Evolutionary conservation across 176 grass and related monocot species (phyloP), one percentile per base, ranked within the genome.

Genomic region (Guadua angustifolia): DNA sequence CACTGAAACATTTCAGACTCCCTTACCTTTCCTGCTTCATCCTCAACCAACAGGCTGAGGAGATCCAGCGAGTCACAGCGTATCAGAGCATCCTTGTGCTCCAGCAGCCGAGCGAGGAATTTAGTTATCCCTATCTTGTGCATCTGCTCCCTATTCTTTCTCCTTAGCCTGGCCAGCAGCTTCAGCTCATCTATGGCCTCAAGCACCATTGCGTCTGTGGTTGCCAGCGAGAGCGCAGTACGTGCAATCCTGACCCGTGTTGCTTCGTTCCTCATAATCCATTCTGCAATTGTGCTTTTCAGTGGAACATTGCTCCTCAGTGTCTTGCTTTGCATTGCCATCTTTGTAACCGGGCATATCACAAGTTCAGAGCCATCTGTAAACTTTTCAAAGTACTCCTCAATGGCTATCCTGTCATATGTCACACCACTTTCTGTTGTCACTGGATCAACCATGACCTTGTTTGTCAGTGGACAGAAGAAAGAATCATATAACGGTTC

Each of bases 401-500:
- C 78, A 55, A 99, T 95, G 60, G 84, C 88, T 85, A 62, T 94
- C 86, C 92, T 90, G 56, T 99, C 96, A 67, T 89, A 99, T 62
- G 96, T 95, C 32, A 94, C 79, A 3, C 96, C 93, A 45, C 93
- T 99, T 69, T 99, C 96, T 0, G 88, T 88, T 0, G 88, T 95
- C 43, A 92, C 96, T 1, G 96, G 96, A 78, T 95, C 96, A 18
- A 88, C 79, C 93, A 99, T 99, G 74, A 94, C 85, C 66, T 86
- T 95, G 66, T 99, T 95, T 19, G 96, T 94, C 36, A 99, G 64
- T 15, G 93, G 91, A 14, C 96, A 99, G 65, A 99, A 95, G 86
- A 99, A 99, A 1, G 93, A 85, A 67, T 99, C 93, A 72, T 99
- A 99, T 8, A 92, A 76, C 0, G 96, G 96, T 36, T 99, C 93